phyloP scores from a whole-genome alignment of 768 basidiomycete genomes.

The Serpula lacrymans region DNA sequence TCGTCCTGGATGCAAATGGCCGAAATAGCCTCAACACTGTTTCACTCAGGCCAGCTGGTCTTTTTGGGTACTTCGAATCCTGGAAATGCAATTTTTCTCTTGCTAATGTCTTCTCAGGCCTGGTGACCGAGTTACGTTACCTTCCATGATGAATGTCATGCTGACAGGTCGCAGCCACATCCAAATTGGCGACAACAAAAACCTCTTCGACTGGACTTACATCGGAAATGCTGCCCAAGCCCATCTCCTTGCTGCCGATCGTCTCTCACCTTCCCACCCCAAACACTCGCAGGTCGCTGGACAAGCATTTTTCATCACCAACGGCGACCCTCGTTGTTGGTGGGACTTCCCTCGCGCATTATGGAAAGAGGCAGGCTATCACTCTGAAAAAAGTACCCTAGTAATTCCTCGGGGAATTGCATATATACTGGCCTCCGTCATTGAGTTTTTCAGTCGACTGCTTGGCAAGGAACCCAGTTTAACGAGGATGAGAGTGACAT shows the following conservation, averaged over 20 bases:
- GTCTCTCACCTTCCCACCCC: constrained; percentile 34
- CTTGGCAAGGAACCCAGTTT: background rate
- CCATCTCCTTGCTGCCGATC: constrained; percentile 51
- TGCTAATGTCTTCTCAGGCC: constrained; percentile 24
- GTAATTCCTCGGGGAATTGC: background rate
- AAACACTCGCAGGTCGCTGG: constrained; percentile 42
- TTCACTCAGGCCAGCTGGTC: constrained; percentile 50
- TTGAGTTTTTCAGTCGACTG: background rate
- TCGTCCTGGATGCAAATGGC: constrained; percentile 47
- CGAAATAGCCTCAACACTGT: constrained; percentile 42
- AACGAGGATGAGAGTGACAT: background rate
- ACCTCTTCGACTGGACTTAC: constrained; percentile 55
- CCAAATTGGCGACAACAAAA: constrained; percentile 49
- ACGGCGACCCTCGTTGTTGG: constrained; percentile 50
- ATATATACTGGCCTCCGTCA: background rate
- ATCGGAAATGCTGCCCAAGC: constrained; percentile 57
- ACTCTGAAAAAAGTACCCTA: background rate
- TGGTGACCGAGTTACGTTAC: constrained; percentile 41
- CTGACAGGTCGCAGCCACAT: constrained; percentile 38
- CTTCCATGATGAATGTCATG: constrained; percentile 35
- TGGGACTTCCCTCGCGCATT: constrained; percentile 50
- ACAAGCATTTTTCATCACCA: constrained; percentile 56
- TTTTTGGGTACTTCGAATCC: constrained; percentile 43
- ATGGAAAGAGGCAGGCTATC: constrained; percentile 26
- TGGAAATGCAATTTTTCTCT: background rate